Base-by-base conservation (phyloP, 371 early-diverging fungal species). In the Mucor lusitanicus region DNA sequence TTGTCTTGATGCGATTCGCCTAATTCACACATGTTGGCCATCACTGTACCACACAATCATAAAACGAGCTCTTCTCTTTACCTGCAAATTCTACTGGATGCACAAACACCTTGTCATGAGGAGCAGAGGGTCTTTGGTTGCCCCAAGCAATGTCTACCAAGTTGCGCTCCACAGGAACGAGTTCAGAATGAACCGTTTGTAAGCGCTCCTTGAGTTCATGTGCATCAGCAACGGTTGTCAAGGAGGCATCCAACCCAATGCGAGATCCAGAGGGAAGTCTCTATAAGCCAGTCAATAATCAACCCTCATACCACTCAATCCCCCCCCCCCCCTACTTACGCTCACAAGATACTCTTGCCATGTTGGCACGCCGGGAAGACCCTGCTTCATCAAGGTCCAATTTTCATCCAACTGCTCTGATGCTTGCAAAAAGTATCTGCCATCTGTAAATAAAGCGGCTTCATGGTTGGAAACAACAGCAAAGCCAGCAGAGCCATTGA, bases 381-480 rank as follows among this genome's bases (percentile, higher is more conserved):
- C 99, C 67, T 83, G 83, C 84, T 97, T 97, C 92, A 95, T 94
- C 74, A 97, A 76, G 17, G 85, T 91, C 97, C 97, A 97, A 79
- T 95, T 93, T 53, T 65, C 60, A 75, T 94, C 95, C 53, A 99
- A 81, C 82, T 99, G 94, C 72, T 96, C 87, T 0, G 91, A 84
- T 11, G 99, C 99, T 82, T 99, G 99, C 56, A 99, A 80, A 80
- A 94, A 99, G 87, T 99, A 99, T 59, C 99, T 85, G 2, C 98
- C 97, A 75, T 99, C 99, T 4, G 99, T 99, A 82, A 97, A 99
- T 39, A 99, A 84, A 13, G 90, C 91, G 23, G 94, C 94, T 17
- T 84, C 71, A 27, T 88, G 82, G 28, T 74, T 57, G 5, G 93
- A 87, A 35, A 96, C 91, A 40, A 98, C 83, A 8, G 95, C 95